Conservation (phyloP, 1,139 yeast species). For the Blastobotrys proliferans region DNA sequence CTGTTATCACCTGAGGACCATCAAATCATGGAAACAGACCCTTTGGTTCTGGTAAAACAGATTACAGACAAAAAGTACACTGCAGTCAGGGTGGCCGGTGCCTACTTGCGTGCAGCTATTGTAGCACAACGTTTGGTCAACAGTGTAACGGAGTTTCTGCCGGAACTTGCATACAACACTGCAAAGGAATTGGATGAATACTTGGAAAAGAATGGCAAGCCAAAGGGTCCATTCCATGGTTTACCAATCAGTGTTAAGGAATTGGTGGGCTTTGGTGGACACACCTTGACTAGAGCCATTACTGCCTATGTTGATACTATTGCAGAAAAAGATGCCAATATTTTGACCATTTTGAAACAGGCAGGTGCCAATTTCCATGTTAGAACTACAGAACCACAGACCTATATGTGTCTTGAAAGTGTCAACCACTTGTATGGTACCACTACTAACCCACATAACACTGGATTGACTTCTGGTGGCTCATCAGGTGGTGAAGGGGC, state of each 20-base stretch:
- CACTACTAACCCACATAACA: slow-evolving; percentile 47
- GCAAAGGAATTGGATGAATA: slow-evolving; percentile 40
- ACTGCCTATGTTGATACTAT: slow-evolving; percentile 34
- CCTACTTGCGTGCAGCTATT: slow-evolving; percentile 56
- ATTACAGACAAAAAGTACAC: slow-evolving; percentile 40
- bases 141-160: slow-evolving; percentile 32
- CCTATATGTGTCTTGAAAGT: slow-evolving; percentile 53
- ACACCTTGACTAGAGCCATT: slow-evolving; percentile 41
- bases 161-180: slow-evolving; percentile 31
- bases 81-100: slow-evolving; percentile 44
- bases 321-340: slow-evolving; percentile 27
- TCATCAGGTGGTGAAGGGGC: slow-evolving; percentile 65
- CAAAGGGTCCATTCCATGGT: slow-evolving; percentile 49
- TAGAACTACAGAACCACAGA: slow-evolving; percentile 57
- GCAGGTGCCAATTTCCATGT: slow-evolving; percentile 54
- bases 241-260: slow-evolving; percentile 52
- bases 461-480: slow-evolving; percentile 49
- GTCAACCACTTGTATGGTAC: slow-evolving; percentile 45
- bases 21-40: slow-evolving; percentile 29
- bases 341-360: slow-evolving; percentile 42
- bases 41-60: slow-evolving; percentile 35
- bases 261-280: slow-evolving; percentile 44
- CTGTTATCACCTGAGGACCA: slow-evolving; percentile 26
- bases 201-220: slow-evolving; percentile 33
- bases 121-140: slow-evolving; percentile 53